Evolutionary conservation across 148 eudicot genomes (phyloP), one percentile per base, ranked within the genome.

Genomic region (Spergularia bocconei): DNA sequence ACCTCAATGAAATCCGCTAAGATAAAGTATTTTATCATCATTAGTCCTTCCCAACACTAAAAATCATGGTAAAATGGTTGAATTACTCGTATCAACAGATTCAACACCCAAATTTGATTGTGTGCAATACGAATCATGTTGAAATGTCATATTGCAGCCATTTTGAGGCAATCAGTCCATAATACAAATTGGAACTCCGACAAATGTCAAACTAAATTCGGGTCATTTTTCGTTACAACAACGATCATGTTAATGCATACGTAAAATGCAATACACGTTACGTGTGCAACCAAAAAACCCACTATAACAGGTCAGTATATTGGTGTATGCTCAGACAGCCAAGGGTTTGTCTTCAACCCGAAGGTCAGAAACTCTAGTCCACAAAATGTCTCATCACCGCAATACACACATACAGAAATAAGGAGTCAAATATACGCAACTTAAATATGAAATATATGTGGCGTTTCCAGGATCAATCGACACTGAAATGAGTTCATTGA

Each of bases 1-100:
- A 86, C 67, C 93, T 87, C 97, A 91, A 90, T 84, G 93, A 89
- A 91, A 91, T 91, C 97, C 97, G 97, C 97, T 91, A 91, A 91
- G 93, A 91, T 91, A 75, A 44, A 53, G 0, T 61, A 51, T 74
- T 20, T 68, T 86, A 47, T 91, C 93, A 86, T 88, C 94, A 86
- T 85, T 66, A 87, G 80, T 85, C 79, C 80, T 75, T 8, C 36
- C 36, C 36, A 29, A 29, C 36, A 29, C 36, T 29, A 29, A 29
- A 29, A 29, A 29, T 29, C 36, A 2, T 1, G 36, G 36, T 29
- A 29, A 29, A 29, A 29, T 29, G 36, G 36, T 29, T 0, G 36
- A 29, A 29, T 29, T 29, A 29, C 2, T 29, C 36, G 1, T 23
- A 23, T 23, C 0, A 23, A 23, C 25, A 23, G 1, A 0, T 0